Conservation (phyloP, 257 asterid genomes). For the Handroanthus guayacan region DNA sequence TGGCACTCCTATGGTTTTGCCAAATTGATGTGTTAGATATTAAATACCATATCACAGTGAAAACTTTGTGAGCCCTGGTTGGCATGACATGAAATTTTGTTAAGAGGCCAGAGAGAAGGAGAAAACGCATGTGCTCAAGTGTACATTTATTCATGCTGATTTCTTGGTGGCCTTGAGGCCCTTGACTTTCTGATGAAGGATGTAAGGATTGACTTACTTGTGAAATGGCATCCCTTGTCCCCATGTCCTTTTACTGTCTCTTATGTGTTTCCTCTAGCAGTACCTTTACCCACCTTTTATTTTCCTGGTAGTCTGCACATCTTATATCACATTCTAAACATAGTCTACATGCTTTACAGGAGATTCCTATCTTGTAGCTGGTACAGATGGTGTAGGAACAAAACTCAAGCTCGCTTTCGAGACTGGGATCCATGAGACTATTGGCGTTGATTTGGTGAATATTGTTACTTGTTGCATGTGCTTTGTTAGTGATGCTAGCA, state of each 20-base stretch:
- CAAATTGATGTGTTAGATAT: too few relatives aligned
- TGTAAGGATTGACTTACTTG: not conserved
- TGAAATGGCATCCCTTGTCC: not conserved
- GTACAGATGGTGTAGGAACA: slow-evolving; percentile 98
- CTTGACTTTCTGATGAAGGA: too few relatives aligned
- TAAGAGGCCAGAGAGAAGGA: not conserved
- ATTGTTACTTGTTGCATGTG: slow-evolving; percentile 8
- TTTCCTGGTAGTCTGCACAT: not conserved
- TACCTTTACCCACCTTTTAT: not conserved
- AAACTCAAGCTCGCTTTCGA: slow-evolving; percentile 95
- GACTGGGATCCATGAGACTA: slow-evolving; percentile 92
- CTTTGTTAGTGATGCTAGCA: slow-evolving; percentile 5
- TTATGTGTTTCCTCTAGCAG: not conserved
- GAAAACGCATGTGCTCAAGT: not conserved
- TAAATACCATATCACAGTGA: too few relatives aligned
- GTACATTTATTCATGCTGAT: not conserved
- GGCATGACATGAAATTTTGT: not conserved
- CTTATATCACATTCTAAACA: not conserved
- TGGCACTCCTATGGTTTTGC: too few relatives aligned
- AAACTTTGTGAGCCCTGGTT: too few relatives aligned
- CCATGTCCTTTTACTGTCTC: not conserved
- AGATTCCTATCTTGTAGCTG: slow-evolving; percentile 95
- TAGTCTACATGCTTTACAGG: slow-evolving; percentile 49
- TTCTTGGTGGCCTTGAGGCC: not conserved
- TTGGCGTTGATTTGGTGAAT: slow-evolving; percentile 92